Percentiles rank a stretch among this genome's conserved stretches.
phyloP scores from a whole-genome alignment of 202 grass and related monocot genomes.

The Panicum hallii region DNA sequence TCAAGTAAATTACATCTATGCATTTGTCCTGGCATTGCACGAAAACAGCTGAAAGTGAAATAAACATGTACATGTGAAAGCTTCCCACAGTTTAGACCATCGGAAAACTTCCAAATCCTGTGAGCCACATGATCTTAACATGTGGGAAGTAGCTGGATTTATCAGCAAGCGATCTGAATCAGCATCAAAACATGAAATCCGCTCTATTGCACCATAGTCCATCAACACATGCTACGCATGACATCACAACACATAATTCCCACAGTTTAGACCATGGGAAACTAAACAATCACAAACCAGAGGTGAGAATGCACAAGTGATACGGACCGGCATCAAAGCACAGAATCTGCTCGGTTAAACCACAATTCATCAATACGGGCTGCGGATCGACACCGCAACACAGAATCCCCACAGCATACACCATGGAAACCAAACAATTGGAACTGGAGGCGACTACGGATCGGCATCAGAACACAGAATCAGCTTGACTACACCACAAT shows the following conservation, averaged over 20 bases:
- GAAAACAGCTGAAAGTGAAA: neutral
- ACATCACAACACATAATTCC: neutral
- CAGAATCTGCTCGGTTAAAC: neutral
- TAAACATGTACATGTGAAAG: neutral
- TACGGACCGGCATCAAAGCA: neutral
- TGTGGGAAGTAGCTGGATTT: neutral
- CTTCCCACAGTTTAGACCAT: neutral
- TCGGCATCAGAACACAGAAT: neutral
- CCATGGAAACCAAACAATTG: neutral
- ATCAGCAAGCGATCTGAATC: neutral
- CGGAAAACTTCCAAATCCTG: neutral
- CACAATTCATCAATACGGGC: slow-evolving; percentile 2
- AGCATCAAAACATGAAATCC: neutral
- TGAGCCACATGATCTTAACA: neutral
- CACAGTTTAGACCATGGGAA: neutral
- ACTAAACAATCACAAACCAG: neutral
- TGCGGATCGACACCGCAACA: neutral
- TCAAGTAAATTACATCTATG: neutral
- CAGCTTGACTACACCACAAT: neutral
- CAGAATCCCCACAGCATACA: neutral
- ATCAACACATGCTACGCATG: neutral
- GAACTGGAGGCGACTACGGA: neutral
- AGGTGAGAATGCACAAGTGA: neutral
- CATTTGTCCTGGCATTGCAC: neutral
- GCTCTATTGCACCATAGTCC: neutral